Percentiles rank a stretch among this genome's conserved stretches.
These are phyloP conservation scores for Cryptosporidium sp. DNA, from an alignment of 169 alveolate genomes.

Conservation along the genomic window DNA sequence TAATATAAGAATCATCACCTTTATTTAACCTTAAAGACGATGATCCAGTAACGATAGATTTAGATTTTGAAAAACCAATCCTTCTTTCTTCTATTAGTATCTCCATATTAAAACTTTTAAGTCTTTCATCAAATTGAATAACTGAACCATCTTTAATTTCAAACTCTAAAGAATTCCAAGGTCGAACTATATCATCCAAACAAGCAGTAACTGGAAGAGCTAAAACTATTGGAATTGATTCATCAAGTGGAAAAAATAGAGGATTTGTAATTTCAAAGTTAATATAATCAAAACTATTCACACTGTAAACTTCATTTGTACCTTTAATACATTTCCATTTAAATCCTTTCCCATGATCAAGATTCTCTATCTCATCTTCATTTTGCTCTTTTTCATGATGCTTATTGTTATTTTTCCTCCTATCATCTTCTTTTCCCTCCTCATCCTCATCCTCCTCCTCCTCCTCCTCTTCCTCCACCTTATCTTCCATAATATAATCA, in stretches of 20 bases:
- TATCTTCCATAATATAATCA: background rate
- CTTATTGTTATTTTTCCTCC: too few relatives aligned
- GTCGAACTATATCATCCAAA: slow-evolving; percentile 1
- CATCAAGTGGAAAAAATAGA: slow-evolving; percentile 42
- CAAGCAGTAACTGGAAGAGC: slow-evolving; percentile 57
- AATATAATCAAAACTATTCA: slow-evolving; percentile 39
- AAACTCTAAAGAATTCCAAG: slow-evolving; percentile 25
- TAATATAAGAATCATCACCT: too few relatives aligned
- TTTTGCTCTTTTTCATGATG: too few relatives aligned
- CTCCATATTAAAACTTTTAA: background rate
- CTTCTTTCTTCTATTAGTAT: background rate
- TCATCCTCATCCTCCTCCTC: background rate
- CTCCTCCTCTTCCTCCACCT: background rate
- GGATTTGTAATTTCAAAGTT: slow-evolving; percentile 40
- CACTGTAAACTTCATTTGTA: slow-evolving; percentile 20
- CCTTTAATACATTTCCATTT: background rate
- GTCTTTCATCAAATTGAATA: slow-evolving; percentile 7
- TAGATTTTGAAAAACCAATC: background rate
- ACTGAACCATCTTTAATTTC: background rate
- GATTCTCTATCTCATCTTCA: too few relatives aligned
- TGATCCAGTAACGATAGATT: background rate
- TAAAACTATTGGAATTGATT: slow-evolving; percentile 38
- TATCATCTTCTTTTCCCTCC: too few relatives aligned
- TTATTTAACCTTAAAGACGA: too few relatives aligned
- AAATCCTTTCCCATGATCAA: background rate